Base-by-base conservation (phyloP, 176 grass and related monocot species). In the Aegilops speltoides region DNA sequence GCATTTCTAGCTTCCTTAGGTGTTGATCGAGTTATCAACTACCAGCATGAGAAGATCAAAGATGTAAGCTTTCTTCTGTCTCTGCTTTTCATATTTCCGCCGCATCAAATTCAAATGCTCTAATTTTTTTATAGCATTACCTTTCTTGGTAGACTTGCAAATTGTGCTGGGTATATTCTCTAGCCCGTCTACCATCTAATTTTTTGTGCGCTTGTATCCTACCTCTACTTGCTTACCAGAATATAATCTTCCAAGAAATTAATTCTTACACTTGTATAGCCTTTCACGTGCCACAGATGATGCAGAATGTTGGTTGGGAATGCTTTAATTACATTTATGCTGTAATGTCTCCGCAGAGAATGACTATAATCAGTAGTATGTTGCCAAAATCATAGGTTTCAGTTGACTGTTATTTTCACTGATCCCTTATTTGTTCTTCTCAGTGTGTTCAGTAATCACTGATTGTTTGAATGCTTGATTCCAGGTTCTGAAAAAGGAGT, bases 1-100 rank as follows among this genome's bases (percentile, higher is more conserved):
- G 85, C 88, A 72, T 57, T 99, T 59, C 84, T 99, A 80, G 74
- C 92, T 86, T 96, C 97, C 63, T 92, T 99, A 79, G 97, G 97
- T 75, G 92, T 86, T 88, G 90, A 99, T 73, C 80, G 97, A 88
- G 97, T 94, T 72, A 99, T 99, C 82, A 91, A 99, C 91, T 99
- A 99, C 84, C 92, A 70, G 78, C 91, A 86, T 85, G 94, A 99
- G 92, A 91, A 82, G 15, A 87, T 99, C 46, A 94, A 96, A 86
- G 89, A 94, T 81, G 97, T 99, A 87, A 81, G 90, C 82, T 75
- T 69, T 36, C 11, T 85, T 78, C 52, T n/a, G 19, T 13, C 40
- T 82, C 85, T 76, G 14, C 32, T 70, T 83, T 73, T 89, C 14
- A 45, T 61, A 76, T 22, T 61, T 85, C 8, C 79, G 46, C 82